Conservation (phyloP, 768 basidiomycete genomes). For the Chalciporus piperatus region DNA sequence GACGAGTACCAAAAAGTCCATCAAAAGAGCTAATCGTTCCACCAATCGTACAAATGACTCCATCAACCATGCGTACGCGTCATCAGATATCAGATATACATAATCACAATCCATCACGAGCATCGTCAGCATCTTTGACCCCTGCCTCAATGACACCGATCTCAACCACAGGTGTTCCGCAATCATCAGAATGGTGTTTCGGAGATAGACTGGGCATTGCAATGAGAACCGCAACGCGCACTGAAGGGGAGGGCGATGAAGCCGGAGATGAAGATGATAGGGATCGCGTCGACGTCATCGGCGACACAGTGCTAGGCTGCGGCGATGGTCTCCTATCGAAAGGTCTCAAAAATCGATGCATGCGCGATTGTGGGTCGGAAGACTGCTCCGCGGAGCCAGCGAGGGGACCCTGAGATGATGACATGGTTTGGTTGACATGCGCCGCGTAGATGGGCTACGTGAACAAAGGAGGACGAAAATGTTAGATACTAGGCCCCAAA, state of each 20-base stretch:
- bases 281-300: neutral
- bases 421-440: constrained; percentile 13
- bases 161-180: constrained; percentile 32
- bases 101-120: constrained; percentile 8
- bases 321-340: constrained; percentile 13
- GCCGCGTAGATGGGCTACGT: constrained; percentile 25
- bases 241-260: constrained; percentile 14
- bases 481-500: neutral
- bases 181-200: constrained; percentile 16
- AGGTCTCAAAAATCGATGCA: constrained; percentile 14
- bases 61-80: too few species aligned
- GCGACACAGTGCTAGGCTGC: constrained; percentile 4
- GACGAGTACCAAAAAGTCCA: too few species aligned
- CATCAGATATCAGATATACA: neutral
- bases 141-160: constrained; percentile 28
- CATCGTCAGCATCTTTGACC: constrained; percentile 4
- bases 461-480: neutral
- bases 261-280: constrained; percentile 10
- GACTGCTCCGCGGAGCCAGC: neutral
- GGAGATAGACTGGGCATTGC: constrained; percentile 37
- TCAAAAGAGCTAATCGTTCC: too few species aligned
- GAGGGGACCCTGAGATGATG: constrained; percentile 1
- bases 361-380: constrained; percentile 5
- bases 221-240: constrained; percentile 42
- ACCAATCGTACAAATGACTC: too few species aligned